phyloP scores from a whole-genome alignment of 768 basidiomycete genomes.

The Mycena albidolilacea region DNA sequence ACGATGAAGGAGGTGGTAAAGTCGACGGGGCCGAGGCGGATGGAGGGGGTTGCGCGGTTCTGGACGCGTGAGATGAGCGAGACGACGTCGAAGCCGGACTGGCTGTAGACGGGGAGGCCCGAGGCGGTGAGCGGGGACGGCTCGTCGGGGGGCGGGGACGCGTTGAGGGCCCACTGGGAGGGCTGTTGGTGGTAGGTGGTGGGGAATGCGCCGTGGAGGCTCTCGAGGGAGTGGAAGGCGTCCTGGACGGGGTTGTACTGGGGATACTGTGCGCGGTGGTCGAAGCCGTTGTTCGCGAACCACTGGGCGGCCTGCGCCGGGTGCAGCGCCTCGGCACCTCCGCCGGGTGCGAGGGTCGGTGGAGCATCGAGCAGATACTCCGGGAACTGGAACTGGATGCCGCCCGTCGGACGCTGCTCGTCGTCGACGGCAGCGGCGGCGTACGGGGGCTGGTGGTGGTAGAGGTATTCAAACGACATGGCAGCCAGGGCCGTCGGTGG shows the following conservation, averaged over 20 bases:
- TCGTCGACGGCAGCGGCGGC: neutral
- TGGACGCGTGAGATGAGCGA: constrained; percentile 85
- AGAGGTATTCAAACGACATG: too few species aligned
- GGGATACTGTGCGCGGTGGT: constrained; percentile 27
- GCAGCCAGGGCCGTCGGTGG: too few species aligned
- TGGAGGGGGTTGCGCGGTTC: constrained; percentile 78
- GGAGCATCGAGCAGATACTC: constrained; percentile 71
- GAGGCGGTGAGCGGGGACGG: constrained; percentile 43
- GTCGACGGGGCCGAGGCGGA: constrained; percentile 92
- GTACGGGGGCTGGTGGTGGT: too few species aligned
- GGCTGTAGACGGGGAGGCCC: constrained; percentile 82
- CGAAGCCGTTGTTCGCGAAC: constrained; percentile 65
- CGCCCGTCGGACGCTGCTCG: neutral
- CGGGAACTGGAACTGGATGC: constrained; percentile 71
- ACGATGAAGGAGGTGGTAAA: constrained; percentile 94
- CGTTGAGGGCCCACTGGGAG: constrained; percentile 8
- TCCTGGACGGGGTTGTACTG: constrained; percentile 10
- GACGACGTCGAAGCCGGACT: constrained; percentile 92
- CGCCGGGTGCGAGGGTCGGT: constrained; percentile 77
- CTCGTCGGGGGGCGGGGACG: constrained; percentile 9
- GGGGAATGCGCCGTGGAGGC: constrained; percentile 19
- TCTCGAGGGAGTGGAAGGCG: constrained; percentile 12
- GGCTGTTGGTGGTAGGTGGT: neutral
- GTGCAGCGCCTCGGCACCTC: constrained; percentile 83
- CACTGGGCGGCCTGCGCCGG: constrained; percentile 60